Evolutionary conservation across 306 rosid genomes (phyloP).

Genomic region (Trifolium fragiferum): DNA sequence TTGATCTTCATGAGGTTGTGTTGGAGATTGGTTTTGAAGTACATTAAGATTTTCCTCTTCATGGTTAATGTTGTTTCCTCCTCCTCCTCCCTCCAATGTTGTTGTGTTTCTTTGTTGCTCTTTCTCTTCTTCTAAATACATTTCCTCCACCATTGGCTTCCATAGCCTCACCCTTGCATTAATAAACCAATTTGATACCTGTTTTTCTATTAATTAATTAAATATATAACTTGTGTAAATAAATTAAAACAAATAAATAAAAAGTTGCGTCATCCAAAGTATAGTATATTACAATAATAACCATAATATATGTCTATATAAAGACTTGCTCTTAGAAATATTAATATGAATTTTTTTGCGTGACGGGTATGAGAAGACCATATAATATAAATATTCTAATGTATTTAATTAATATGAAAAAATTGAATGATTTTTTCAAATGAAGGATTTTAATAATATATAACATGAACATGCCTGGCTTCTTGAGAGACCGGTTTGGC

Average conservation of each 20-base stretch:
- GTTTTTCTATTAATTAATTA: slow-evolving; percentile 1
- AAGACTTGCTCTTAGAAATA: neutral
- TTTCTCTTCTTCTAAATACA: slow-evolving; percentile 84
- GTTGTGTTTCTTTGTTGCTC: slow-evolving; percentile 43
- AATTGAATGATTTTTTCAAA: neutral
- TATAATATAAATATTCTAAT: neutral
- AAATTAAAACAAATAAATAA: neutral
- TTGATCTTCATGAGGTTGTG: slow-evolving; percentile 48
- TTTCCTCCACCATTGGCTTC: slow-evolving; percentile 99
- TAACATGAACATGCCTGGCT: slow-evolving; percentile 81
- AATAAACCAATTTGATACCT: slow-evolving; percentile 99
- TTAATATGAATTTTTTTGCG: slow-evolving; percentile 5
- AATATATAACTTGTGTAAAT: neutral
- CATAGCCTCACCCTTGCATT: slow-evolving; percentile 96
- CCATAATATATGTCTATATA: neutral
- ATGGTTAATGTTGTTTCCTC: slow-evolving; percentile 27
- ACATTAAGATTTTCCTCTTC: slow-evolving; percentile 34
- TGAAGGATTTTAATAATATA: neutral
- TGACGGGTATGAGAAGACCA: slow-evolving; percentile 1
- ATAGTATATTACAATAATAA: neutral
- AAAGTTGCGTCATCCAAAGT: slow-evolving; percentile 26
- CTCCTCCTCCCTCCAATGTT: slow-evolving; percentile 58
- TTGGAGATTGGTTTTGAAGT: slow-evolving; percentile 25
- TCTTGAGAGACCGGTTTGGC: slow-evolving; percentile 99
- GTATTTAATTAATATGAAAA: neutral